Evolutionary conservation across 1,284 basidiomycete species (phyloP), one percentile per base, ranked within the genome.

Genomic region (Nidula niveotomentosa): DNA sequence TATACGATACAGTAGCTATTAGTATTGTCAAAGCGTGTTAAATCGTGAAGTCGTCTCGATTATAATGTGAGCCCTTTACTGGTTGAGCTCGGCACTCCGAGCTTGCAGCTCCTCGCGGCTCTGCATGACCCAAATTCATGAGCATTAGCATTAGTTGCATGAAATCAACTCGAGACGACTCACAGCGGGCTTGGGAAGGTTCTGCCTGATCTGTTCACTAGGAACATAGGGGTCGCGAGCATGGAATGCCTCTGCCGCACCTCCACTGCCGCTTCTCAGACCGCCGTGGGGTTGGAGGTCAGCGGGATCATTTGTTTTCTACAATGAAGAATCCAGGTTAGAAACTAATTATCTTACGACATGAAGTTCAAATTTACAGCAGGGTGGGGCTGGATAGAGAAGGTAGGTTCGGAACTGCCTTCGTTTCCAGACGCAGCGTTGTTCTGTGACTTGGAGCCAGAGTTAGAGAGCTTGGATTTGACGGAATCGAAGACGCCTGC

Each of bases 71-170:
- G 23, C 23, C 2, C 23, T 23, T 23, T 57, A 59, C 54, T 68
- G 64, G 60, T 72, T 71, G 15, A 73, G 58, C 55, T 69, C 66
- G 8, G 63, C 65, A 44, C 64, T 58, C 37, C 58, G 56, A 8
- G 60, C 62, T 48, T 93, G 78, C 88, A 92, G 63, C 81, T 94
- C 55, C 90, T 95, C 74, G 86, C 63, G 64, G 45, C 59, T 62
- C 70, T 72, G 52, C 8, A 51, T 18, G n/a, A 47, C 9, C 10
- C 18, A 10, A 7, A 51, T 51, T 36, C 18, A 18, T 47, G 13
- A 48, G 18, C n/a, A 41, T 44, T 17, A 48, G 18, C n/a, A 41
- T 44, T 17, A 5, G 15, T 48, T 36, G 37, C 23, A 6, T 36
- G 3, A 34, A 43, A 48, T 9, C 6, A 34, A 34, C 10, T 37